Percentiles rank a stretch among this genome's conserved stretches.
Conservation (phyloP, 306 rosid genomes). For the Cucurbita argyrosperma region DNA sequence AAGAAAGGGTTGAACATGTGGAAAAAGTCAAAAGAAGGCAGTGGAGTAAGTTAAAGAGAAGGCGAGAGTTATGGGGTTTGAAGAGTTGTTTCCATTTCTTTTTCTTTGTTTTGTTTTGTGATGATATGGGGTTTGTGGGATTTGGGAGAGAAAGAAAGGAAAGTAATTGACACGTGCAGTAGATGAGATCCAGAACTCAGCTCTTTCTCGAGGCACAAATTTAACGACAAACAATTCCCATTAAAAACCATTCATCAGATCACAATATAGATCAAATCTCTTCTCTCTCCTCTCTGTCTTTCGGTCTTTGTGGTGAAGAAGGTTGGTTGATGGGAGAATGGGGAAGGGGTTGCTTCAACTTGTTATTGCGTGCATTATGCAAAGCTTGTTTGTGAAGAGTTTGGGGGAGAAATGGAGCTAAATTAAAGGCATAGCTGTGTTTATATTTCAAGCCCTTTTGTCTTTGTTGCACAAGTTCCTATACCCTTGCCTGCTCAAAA, state of each 20-base stretch:
- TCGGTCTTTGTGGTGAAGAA: too few species aligned
- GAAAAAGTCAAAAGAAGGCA: neutral
- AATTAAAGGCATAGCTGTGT: neutral
- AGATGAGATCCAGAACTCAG: neutral
- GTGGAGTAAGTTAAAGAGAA: neutral
- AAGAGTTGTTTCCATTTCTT: neutral
- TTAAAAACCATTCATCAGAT: too few species aligned
- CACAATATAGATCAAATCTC: neutral
- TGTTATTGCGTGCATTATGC: neutral
- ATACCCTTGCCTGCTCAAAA: constrained; percentile 4
- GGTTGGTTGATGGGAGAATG: neutral
- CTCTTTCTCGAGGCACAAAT: neutral
- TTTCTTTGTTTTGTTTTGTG: neutral
- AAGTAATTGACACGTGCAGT: constrained; percentile 1
- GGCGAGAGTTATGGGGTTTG: neutral
- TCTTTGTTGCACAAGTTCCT: constrained; percentile 5
- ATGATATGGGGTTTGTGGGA: neutral
- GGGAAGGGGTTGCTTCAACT: neutral
- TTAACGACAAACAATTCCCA: neutral
- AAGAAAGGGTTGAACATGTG: neutral
- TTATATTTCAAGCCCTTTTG: neutral
- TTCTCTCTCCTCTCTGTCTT: neutral
- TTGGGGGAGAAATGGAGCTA: neutral
- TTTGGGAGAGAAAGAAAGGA: neutral
- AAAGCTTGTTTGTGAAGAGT: neutral